Percentiles rank a stretch among this genome's conserved stretches.
Conservation (phyloP, 305 asterid genomes). For the Fraxinus albicans region DNA sequence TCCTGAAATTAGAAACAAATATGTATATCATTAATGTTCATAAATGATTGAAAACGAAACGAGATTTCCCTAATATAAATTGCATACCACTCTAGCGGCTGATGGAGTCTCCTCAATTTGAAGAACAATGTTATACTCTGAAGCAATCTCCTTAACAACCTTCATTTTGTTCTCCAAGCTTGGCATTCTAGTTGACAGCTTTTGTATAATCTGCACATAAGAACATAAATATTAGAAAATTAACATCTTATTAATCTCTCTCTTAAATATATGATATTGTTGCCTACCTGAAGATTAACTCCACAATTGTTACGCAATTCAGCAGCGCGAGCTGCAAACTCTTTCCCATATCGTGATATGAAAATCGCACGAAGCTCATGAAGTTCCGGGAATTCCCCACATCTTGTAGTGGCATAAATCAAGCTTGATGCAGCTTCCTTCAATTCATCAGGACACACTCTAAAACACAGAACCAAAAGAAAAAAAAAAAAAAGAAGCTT, state of each 20-base stretch:
- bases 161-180: constrained; percentile 45
- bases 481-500: background rate
- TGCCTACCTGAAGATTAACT: constrained; percentile 62
- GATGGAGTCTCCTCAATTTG: constrained; percentile 30
- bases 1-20: constrained; percentile 18
- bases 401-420: constrained; percentile 69
- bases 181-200: constrained; percentile 49
- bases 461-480: background rate
- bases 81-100: constrained; percentile 31
- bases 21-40: background rate
- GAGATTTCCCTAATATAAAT: background rate
- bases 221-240: background rate
- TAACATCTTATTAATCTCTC: background rate
- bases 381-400: constrained; percentile 92
- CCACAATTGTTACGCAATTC: constrained; percentile 86
- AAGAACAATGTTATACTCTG: constrained; percentile 39
- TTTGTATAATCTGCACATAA: constrained; percentile 49
- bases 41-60: background rate
- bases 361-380: constrained; percentile 60
- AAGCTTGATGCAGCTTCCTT: constrained; percentile 64
- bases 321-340: constrained; percentile 57
- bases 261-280: background rate
- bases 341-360: constrained; percentile 59
- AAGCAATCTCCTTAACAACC: constrained; percentile 52
- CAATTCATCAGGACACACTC: constrained; percentile 47